Base-by-base conservation (phyloP, 306 rosid genomes). In the Castanospermum australe region DNA sequence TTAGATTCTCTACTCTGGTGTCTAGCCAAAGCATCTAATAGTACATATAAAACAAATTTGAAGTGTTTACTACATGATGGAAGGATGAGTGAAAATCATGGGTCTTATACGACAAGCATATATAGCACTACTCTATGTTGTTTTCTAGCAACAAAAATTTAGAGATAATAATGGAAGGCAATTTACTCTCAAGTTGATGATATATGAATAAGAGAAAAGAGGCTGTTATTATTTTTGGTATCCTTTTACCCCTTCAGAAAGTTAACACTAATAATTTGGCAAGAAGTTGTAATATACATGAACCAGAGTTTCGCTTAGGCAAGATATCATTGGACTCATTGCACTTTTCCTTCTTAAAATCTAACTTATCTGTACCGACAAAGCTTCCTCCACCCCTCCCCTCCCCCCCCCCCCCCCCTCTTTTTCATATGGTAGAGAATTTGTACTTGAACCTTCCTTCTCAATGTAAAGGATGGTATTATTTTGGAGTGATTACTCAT, bases 401-500 rank as follows among this genome's bases (percentile, higher is more conserved):
- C n/a, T n/a, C n/a, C n/a, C n/a, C n/a, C n/a, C n/a, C n/a, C n/a
- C n/a, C n/a, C n/a, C n/a, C n/a, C n/a, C n/a, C n/a, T n/a, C n/a
- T n/a, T n/a, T n/a, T n/a, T n/a, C n/a, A n/a, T n/a, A n/a, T n/a
- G n/a, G n/a, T n/a, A n/a, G n/a, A n/a, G n/a, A n/a, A 72, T 80
- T 71, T 41, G 24, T 63, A 59, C 67, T 21, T 47, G n/a, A n/a
- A n/a, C 66, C 77, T 81, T 75, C 42, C 12, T 67, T 75, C 50
- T 18, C n/a, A n/a, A n/a, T n/a, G n/a, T n/a, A 59, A 59, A 75
- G 85, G 54, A 82, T 76, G 44, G 33, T n/a, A n/a, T n/a, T 6
- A 67, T 57, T 61, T 76, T 63, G 73, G 56, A 61, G 62, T 39
- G 73, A 76, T 82, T 62, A 60, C 30, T 39, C 78, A 75, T 76